phyloP scores from a whole-genome alignment of 257 asterid species.

The Pogostemon cablin region DNA sequence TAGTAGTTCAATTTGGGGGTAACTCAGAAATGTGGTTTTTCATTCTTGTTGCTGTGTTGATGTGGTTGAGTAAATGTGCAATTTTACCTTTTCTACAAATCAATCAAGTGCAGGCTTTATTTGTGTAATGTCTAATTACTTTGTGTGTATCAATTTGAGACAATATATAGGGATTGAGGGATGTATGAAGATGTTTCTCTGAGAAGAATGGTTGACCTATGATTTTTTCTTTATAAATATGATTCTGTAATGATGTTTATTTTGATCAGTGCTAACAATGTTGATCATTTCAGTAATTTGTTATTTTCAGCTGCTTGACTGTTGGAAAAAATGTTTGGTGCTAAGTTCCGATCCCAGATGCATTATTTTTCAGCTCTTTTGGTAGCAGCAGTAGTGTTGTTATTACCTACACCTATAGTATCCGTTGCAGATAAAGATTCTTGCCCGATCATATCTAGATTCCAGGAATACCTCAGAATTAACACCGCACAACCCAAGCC shows the following conservation, averaged over 20 bases:
- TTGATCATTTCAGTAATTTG: conserved; percentile 23
- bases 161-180: conserved; percentile 1
- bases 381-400: conserved; percentile 25
- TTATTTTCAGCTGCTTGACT: conserved; percentile 19
- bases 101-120: background rate
- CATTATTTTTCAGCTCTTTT: conserved; percentile 25
- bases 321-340: conserved; percentile 26
- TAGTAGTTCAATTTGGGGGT: too few relatives aligned
- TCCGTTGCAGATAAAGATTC: conserved; percentile 36
- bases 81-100: background rate
- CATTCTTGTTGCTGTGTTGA: background rate
- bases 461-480: conserved; percentile 82
- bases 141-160: background rate
- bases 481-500: conserved; percentile 91
- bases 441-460: conserved; percentile 60
- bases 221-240: background rate
- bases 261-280: conserved; percentile 2
- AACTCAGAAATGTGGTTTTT: background rate
- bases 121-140: background rate
- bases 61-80: background rate
- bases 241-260: background rate
- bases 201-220: background rate
- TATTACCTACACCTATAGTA: conserved; percentile 24
- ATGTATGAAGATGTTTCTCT: background rate
- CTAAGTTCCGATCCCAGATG: conserved; percentile 5